Percentiles rank a stretch among this genome's conserved stretches.
These are phyloP conservation scores for Microascus cirrosus DNA, from an alignment of 2,329 filamentous ascomycete species.

Conservation along the genomic window DNA sequence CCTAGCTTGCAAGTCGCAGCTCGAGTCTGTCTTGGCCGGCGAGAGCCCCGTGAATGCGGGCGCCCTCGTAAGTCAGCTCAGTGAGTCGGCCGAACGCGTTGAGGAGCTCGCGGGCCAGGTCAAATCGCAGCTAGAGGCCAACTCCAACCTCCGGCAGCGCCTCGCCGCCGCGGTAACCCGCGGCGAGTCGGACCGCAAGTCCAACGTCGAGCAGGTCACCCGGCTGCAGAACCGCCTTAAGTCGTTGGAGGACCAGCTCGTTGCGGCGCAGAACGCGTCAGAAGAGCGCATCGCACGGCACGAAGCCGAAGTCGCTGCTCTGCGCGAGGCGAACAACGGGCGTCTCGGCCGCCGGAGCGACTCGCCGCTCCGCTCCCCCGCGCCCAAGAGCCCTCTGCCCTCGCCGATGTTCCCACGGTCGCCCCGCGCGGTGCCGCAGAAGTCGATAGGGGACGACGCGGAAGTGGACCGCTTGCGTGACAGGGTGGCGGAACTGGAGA, in stretches of 20 bases:
- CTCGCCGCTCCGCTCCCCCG: slow-evolving; percentile 12
- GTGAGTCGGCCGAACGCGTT: slow-evolving; percentile 63
- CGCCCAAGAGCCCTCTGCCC: slow-evolving; percentile 17
- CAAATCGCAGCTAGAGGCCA: slow-evolving; percentile 67
- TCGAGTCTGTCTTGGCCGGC: slow-evolving; percentile 42
- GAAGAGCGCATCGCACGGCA: slow-evolving; percentile 76
- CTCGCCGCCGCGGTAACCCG: slow-evolving; percentile 70
- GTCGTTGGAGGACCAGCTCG: slow-evolving; percentile 70
- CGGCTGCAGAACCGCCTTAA: slow-evolving; percentile 73
- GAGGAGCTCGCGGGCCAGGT: slow-evolving; percentile 73
- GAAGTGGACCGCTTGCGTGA: slow-evolving; percentile 67
- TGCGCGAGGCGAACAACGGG: slow-evolving; percentile 66
- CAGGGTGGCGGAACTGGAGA: slow-evolving; percentile 76
- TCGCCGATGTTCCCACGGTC: slow-evolving; percentile 22
- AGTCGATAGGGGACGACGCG: slow-evolving; percentile 59
- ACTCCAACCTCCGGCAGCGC: slow-evolving; percentile 62
- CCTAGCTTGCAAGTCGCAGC: slow-evolving; percentile 47
- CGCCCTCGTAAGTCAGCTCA: slow-evolving; percentile 57
- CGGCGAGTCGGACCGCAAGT: slow-evolving; percentile 72
- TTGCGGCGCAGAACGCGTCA: slow-evolving; percentile 72
- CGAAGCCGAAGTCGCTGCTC: slow-evolving; percentile 68
- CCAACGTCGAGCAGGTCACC: slow-evolving; percentile 73
- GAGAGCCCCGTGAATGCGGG: slow-evolving; percentile 53
- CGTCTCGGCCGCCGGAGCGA: slow-evolving; percentile 67
- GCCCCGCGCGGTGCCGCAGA: slow-evolving; percentile 41